Evolutionary conservation across 169 alveolate species (phyloP), one percentile per base, ranked within the genome.

Genomic region (Plasmodium knowlesi): DNA sequence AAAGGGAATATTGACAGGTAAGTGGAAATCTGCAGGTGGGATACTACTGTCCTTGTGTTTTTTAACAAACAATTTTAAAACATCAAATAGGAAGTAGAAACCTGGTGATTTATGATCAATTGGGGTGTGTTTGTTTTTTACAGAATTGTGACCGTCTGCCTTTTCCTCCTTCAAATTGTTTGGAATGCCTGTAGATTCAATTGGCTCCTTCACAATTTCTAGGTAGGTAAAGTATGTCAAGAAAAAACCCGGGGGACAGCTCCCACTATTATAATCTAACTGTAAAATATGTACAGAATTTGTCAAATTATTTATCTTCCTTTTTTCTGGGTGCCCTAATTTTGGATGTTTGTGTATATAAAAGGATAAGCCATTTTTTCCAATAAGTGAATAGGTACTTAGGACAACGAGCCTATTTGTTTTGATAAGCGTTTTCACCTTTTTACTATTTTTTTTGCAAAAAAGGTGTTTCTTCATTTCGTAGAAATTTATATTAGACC

Each of bases 211-310:
- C 74, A 53, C n/a, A 50, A 85, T 85, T 54, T 73, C 84, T 74
- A 85, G 46, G 67, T 73, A 85, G 32, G 93, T 85, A 85, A 85
- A 85, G 79, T 85, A 85, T 2, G 93, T 85, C 67, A 85, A 74
- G 71, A 74, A 85, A 73, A 85, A 74, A 1, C 93, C 93, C 5
- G 30, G 61, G 28, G 93, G 93, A 34, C 93, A 85, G 3, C 86
- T 73, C 2, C 93, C 93, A 76, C 93, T 85, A 85, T 74, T 50
- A 74, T 85, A 74, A 61, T 85, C 93, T 85, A 85, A 53, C 46
- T 85, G 93, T 25, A 85, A 85, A 28, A 85, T 85, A 53, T 85
- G 93, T 19, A 85, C 73, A 19, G 57, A 50, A 34, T 34, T 30
- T 61, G 67, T 22, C 8, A 74, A 30, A 22, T 85, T 74, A 53